Conservation (phyloP, 805 yeast species). For the Ogataea saltuana region DNA sequence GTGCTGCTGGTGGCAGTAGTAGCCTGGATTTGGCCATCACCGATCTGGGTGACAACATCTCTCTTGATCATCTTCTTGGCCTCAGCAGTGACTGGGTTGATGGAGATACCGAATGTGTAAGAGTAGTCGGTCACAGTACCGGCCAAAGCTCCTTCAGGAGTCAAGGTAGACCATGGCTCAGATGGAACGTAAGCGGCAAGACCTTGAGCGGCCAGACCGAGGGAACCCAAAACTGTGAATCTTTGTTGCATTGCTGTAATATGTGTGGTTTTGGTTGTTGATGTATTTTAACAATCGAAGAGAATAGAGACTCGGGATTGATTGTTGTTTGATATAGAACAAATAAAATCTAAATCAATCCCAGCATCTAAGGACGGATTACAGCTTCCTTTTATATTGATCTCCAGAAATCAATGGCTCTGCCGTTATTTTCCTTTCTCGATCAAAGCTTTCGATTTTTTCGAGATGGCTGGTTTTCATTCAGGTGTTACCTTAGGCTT, state of each 20-base stretch:
- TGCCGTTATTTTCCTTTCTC: background rate
- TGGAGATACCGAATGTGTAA: slow-evolving; percentile 69
- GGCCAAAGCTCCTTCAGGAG: slow-evolving; percentile 54
- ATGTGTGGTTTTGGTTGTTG: slow-evolving; percentile 4
- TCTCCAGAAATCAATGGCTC: slow-evolving; percentile 10
- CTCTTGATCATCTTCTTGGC: slow-evolving; percentile 21
- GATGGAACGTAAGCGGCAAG: slow-evolving; percentile 64
- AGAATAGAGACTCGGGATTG: background rate
- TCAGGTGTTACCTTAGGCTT: slow-evolving; percentile 1
- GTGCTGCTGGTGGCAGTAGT: slow-evolving; percentile 43
- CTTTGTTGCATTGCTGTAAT: slow-evolving; percentile 27
- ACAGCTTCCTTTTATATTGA: slow-evolving; percentile 13
- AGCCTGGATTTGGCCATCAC: slow-evolving; percentile 57
- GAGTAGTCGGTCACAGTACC: slow-evolving; percentile 63
- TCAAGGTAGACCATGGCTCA: slow-evolving; percentile 70
- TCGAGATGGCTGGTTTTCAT: slow-evolving; percentile 24
- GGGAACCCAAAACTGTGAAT: slow-evolving; percentile 35
- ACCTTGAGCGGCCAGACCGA: slow-evolving; percentile 46
- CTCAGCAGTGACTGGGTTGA: slow-evolving; percentile 46
- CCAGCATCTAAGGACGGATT: background rate
- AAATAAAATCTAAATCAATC: slow-evolving; percentile 3
- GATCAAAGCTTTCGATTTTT: background rate
- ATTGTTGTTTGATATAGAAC: slow-evolving; percentile 13
- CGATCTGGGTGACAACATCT: slow-evolving; percentile 48
- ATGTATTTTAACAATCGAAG: no score